Evolutionary conservation across 202 grass and related monocot species (phyloP), one percentile per base, ranked within the genome.

Genomic region (Setaria italica): DNA sequence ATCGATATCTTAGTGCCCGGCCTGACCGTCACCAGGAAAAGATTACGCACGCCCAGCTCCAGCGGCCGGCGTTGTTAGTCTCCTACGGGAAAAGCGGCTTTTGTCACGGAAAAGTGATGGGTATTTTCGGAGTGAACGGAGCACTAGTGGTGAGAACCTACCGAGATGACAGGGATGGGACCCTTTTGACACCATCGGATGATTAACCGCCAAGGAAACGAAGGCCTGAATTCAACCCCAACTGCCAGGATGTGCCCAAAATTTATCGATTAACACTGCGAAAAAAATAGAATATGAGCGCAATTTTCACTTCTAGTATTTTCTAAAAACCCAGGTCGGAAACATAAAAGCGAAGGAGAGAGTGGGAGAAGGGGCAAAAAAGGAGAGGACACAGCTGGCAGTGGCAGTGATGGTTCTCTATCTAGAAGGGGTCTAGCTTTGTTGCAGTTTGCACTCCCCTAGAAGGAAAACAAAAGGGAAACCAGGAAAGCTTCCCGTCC

Each of bases 101-200:
- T 33, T 37, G 19, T 62, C 70, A 51, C 5, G 1, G 16, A 30
- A 30, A 64, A 65, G 45, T 11, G 69, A 74, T 48, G 21, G 15
- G 37, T 17, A 54, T 19, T 32, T 67, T 81, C 62, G 19, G 79
- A 67, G 60, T 25, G 64, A 80, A n/a, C 69, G 11, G 72, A 75
- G 69, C 87, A 54, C 76, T 74, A 29, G 33, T 37, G 48, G 34
- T 48, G 46, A 50, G 33, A 66, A 78, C 82, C 37, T 21, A 77
- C 62, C 63, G 55, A 65, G 4, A 51, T 17, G 67, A 53, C 30
- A 62, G 76, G 12, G 76, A 73, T 54, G 49, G 20, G 79, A 8
- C 64, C 34, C 33, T 68, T 54, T 69, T 21, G 4, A 68, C 65
- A 68, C 46, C 37, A 14, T 16, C 33, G 14, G 33, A 16, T 9